Conservation (phyloP, 164 flowering plant genomes). For the Nelumbo lutea region DNA sequence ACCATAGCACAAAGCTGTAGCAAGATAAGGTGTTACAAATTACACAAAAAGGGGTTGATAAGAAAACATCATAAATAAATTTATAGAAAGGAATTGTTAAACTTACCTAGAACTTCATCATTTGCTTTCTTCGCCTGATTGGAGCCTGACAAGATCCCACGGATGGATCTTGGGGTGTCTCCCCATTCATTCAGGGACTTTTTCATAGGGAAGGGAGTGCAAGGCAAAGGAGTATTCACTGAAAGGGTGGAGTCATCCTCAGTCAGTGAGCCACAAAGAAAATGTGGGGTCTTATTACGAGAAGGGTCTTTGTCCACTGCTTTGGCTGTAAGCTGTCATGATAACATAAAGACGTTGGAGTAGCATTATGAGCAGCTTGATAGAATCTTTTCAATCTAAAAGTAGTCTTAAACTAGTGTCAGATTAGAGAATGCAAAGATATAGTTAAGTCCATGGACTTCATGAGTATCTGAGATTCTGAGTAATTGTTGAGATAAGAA, state of each 20-base stretch:
- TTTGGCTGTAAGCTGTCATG: conserved; percentile 55
- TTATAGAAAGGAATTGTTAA: background rate
- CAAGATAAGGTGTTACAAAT: background rate
- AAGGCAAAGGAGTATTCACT: conserved; percentile 43
- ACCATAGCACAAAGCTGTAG: conserved; percentile 46
- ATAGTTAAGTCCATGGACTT: too few relatives aligned
- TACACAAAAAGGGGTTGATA: background rate
- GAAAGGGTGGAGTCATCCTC: conserved; percentile 46
- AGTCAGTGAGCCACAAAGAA: conserved; percentile 54
- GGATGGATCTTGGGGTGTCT: conserved; percentile 34
- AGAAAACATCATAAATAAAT: background rate
- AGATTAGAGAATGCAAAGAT: too few relatives aligned
- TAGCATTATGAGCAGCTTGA: background rate
- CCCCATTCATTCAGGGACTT: conserved; percentile 30
- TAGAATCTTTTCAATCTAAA: background rate
- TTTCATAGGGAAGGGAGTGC: conserved; percentile 37
- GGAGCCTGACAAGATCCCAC: conserved; percentile 23
- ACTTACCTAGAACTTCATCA: conserved; percentile 30
- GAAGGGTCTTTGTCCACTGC: conserved; percentile 62
- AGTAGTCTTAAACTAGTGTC: background rate
- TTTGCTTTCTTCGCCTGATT: conserved; percentile 34
- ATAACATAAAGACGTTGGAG: background rate
- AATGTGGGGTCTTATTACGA: conserved; percentile 63
- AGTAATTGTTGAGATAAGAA: background rate
- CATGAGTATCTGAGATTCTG: too few relatives aligned